Conservation (phyloP, 208 protist genomes). For the Vickermania spadyakhi region DNA sequence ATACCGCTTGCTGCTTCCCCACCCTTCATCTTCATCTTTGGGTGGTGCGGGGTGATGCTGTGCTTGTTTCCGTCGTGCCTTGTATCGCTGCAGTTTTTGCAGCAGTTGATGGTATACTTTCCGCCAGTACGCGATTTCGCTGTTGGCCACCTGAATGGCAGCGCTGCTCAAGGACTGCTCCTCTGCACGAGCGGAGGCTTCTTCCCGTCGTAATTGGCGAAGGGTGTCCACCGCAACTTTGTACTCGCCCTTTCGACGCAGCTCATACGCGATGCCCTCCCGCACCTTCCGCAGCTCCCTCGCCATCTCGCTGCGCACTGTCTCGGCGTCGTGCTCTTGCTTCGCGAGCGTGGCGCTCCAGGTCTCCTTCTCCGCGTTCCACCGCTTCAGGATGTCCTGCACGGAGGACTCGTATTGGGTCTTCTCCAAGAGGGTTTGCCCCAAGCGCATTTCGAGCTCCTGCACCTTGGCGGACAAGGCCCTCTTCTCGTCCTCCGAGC, state of each 20-base stretch:
- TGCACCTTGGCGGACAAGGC: neutral
- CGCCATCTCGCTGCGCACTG: slow-evolving; percentile 9
- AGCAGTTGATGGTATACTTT: slow-evolving; percentile 70
- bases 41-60: slow-evolving; percentile 10
- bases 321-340: slow-evolving; percentile 6
- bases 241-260: slow-evolving; percentile 67
- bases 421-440: neutral
- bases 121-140: slow-evolving; percentile 68
- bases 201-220: slow-evolving; percentile 47
- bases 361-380: slow-evolving; percentile 15
- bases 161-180: slow-evolving; percentile 45
- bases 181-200: slow-evolving; percentile 33
- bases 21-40: slow-evolving; percentile 21
- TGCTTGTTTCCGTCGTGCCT: slow-evolving; percentile 15
- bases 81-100: slow-evolving; percentile 11
- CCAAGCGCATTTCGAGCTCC: neutral
- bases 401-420: neutral
- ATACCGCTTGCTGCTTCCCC: no score
- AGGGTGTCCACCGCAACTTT: slow-evolving; percentile 58
- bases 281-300: slow-evolving; percentile 25
- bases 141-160: slow-evolving; percentile 60
- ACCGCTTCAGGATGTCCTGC: slow-evolving; percentile 14
- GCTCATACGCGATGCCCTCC: slow-evolving; percentile 47
- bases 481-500: neutral
- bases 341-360: slow-evolving; percentile 2